A percentile compares a stretch with the other conserved stretches of the same genome.
phyloP scores from a whole-genome alignment of 305 asterid species.

The Solanum hybrid region DNA sequence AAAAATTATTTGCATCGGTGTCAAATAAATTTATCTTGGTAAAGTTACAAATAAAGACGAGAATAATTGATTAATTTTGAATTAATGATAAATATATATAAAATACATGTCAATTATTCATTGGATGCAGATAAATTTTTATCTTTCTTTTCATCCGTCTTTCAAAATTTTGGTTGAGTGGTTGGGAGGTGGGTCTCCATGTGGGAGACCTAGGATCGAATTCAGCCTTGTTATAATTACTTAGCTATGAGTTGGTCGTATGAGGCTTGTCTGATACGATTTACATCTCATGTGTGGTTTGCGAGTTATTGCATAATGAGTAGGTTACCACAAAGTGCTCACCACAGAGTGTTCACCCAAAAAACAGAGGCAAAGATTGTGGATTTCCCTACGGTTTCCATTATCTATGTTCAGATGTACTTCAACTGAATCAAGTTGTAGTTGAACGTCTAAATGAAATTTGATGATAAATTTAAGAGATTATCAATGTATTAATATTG shows the following conservation, averaged over 20 bases:
- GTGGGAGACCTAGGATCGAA: neutral
- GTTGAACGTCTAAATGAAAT: neutral
- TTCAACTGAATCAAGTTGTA: neutral
- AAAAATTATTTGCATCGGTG: neutral
- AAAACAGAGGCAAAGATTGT: fast-evolving
- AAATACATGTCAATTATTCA: neutral
- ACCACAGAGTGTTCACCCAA: neutral
- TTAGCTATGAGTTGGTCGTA: neutral
- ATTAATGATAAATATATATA: neutral
- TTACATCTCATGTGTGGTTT: neutral
- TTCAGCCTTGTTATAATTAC: neutral
- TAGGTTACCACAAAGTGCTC: too few relatives aligned
- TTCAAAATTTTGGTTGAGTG: neutral
- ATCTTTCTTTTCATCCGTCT: neutral
- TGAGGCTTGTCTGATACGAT: neutral
- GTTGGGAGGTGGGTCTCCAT: neutral
- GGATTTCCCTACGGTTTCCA: neutral
- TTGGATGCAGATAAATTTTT: neutral
- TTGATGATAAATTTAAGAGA: neutral
- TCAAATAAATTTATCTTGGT: neutral
- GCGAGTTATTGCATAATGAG: neutral
- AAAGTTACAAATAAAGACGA: neutral
- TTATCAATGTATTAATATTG: neutral
- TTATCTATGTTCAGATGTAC: neutral
- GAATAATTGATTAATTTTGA: neutral